Evolutionary conservation across 1,284 basidiomycete species (phyloP), one percentile per base, ranked within the genome.

Genomic region (Apiotrichum domesticum): DNA sequence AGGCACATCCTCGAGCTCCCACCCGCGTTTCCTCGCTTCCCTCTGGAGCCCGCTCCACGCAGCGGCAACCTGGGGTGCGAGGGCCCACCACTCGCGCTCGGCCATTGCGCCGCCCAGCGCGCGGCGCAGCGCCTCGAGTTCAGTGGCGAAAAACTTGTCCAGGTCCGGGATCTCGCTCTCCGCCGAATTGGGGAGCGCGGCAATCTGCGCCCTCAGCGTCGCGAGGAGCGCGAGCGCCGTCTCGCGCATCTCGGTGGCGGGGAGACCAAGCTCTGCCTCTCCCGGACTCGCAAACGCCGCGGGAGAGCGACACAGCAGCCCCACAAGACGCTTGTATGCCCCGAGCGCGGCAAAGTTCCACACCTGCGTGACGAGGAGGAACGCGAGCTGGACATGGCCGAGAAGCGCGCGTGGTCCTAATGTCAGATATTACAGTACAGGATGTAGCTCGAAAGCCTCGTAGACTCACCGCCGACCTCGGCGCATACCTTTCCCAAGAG

Each of bases 81-180:
- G 10, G 6, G 13, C 49, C 57, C 55, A 62, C 53, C 54, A 57
- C 33, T 21, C 43, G 0, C 37, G 47, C 29, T 47, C 54, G 4
- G 47, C 60, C 3, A 65, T 51, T 8, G 59, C 59, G 4, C 35
- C 46, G 10, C 43, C 51, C 14, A 78, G 61, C 10, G 63, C 65
- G 2, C 32, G 32, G 7, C 69, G 61, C 21, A 80, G 59, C 1
- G 44, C 45, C 9, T 70, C 69, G 21, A 79, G 62, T 51, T 77
- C 72, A 9, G 70, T 67, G 8, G 67, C 56, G 49, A 69, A 72
- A 52, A 75, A 75, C 5, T 60, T 54, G 56, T 79, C 77, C 53
- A 79, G 58, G 10, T 74, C 74, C 0, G 77, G 78, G 35, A 79
- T 60, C 35, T 79, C 78, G 15, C 67, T 68, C 4, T 69, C 63